Evolutionary conservation across 2,329 filamentous ascomycete genomes (phyloP).

Genomic region (Tolypocladium paradoxum): DNA sequence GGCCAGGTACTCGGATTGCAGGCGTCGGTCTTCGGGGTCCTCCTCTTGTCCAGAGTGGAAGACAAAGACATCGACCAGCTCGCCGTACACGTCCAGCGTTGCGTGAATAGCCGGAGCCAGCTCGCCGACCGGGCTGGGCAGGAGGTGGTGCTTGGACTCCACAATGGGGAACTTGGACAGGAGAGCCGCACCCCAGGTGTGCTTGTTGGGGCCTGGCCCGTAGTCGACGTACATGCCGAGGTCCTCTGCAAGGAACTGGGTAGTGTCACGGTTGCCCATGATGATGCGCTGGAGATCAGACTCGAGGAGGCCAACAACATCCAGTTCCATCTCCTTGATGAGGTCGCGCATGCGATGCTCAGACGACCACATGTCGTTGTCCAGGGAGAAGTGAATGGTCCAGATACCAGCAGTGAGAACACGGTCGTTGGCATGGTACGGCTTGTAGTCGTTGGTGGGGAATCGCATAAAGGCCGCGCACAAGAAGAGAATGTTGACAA

Average conservation of each 20-base stretch:
- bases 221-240: conserved; percentile 98
- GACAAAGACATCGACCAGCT: conserved; percentile 85
- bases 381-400: conserved; percentile 96
- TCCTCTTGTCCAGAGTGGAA: conserved; percentile 99
- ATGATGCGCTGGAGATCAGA: conserved; percentile 94
- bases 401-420: conserved; percentile 91
- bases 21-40: conserved; percentile 78
- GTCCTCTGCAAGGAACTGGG: conserved; percentile 90
- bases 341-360: conserved; percentile 88
- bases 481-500: conserved; percentile 70
- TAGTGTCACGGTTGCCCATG: conserved; percentile 97
- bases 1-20: conserved; percentile 78
- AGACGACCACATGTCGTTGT: conserved; percentile 98
- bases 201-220: conserved; percentile 94
- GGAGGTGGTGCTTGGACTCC: conserved; percentile 90
- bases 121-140: conserved; percentile 88
- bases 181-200: conserved; percentile 90
- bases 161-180: conserved; percentile 96
- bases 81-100: conserved; percentile 87
- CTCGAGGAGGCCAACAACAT: conserved; percentile 90
- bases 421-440: conserved; percentile 81
- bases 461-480: conserved; percentile 81
- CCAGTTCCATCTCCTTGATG: conserved; percentile 89
- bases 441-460: conserved; percentile 81
- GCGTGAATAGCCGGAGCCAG: conserved; percentile 92